Evolutionary conservation across 805 yeast species (phyloP).

Genomic region (Candida mattraensis): DNA sequence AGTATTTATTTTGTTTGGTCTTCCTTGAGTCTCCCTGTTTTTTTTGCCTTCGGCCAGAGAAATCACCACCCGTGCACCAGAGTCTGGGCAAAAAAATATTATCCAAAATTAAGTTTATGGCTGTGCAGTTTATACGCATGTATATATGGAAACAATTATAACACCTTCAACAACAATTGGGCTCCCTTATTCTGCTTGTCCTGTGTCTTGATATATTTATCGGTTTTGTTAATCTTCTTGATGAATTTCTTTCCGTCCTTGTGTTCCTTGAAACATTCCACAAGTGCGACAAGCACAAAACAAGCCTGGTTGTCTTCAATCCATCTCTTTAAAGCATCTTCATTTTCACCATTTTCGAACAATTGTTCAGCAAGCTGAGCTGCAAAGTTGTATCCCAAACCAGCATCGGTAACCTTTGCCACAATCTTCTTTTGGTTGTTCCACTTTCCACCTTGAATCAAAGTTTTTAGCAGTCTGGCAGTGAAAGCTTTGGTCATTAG

Average conservation of each 20-base stretch:
- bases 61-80: too few relatives aligned
- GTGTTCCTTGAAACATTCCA: slow-evolving; percentile 57
- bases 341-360: slow-evolving; percentile 51
- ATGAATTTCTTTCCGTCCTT: slow-evolving; percentile 45
- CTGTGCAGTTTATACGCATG: slow-evolving; percentile 1
- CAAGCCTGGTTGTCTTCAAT: slow-evolving; percentile 62
- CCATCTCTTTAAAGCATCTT: slow-evolving; percentile 61
- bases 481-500: slow-evolving; percentile 71
- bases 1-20: slow-evolving; percentile 6
- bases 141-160: slow-evolving; percentile 11
- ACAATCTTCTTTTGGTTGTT: slow-evolving; percentile 58
- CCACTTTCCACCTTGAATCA: slow-evolving; percentile 87
- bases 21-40: too few relatives aligned
- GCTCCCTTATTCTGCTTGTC: slow-evolving; percentile 62
- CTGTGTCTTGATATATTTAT: slow-evolving; percentile 43
- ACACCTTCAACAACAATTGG: slow-evolving; percentile 44
- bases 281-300: slow-evolving; percentile 78
- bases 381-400: slow-evolving; percentile 62
- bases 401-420: slow-evolving; percentile 43
- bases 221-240: slow-evolving; percentile 52
- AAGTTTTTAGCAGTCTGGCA: slow-evolving; percentile 68
- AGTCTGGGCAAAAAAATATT: too few relatives aligned
- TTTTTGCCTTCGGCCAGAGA: slow-evolving; percentile 26
- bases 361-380: slow-evolving; percentile 42
- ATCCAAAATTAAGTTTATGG: not conserved